phyloP scores from a whole-genome alignment of 2,329 filamentous ascomycete species.

The Diaporthe helianthi region DNA sequence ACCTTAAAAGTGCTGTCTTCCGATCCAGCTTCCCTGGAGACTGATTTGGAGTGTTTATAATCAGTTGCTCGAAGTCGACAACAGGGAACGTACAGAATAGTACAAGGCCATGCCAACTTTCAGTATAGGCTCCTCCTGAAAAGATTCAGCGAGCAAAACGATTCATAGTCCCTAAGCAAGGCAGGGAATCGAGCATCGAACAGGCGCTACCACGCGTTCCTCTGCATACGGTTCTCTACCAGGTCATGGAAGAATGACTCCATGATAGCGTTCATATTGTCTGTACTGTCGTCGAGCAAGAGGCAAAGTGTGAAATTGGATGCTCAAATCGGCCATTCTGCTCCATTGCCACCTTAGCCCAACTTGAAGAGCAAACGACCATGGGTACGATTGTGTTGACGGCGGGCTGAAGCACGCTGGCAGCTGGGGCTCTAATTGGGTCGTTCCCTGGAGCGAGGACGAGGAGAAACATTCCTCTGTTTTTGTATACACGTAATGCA shows the following conservation, averaged over 20 bases:
- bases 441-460: neutral
- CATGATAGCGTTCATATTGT: neutral
- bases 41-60: neutral
- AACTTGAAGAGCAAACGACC: slow-evolving; percentile 1
- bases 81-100: neutral
- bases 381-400: slow-evolving; percentile 1
- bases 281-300: neutral
- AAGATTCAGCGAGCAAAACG: neutral
- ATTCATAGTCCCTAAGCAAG: neutral
- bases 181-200: neutral
- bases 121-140: neutral
- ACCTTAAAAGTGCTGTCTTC: neutral
- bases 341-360: neutral
- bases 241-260: slow-evolving; percentile 6
- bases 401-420: neutral
- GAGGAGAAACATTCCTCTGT: neutral
- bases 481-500: neutral
- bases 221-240: neutral
- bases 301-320: neutral
- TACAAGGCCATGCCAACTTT: neutral
- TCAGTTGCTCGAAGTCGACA: neutral
- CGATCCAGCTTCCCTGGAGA: slow-evolving; percentile 2
- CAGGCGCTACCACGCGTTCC: neutral
- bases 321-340: slow-evolving; percentile 4
- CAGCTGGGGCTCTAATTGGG: no score